phyloP scores from a whole-genome alignment of 2,329 filamentous ascomycete species.

The Diaporthe destruens region DNA sequence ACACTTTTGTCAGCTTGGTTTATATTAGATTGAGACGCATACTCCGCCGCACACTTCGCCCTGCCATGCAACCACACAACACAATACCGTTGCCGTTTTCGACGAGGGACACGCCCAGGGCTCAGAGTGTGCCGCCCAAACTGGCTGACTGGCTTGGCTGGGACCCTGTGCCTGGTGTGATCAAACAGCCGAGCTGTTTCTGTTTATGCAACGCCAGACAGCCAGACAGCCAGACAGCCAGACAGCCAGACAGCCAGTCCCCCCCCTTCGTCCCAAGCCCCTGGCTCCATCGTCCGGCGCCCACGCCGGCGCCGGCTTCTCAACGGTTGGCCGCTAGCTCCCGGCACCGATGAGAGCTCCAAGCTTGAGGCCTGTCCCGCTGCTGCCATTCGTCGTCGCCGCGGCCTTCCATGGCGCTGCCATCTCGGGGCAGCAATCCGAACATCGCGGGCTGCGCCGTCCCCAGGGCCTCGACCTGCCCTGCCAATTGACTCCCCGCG shows the following conservation, averaged over 20 bases:
- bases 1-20: slow-evolving; percentile 33
- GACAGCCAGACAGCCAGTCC: too few species aligned
- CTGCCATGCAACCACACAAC: slow-evolving; percentile 38
- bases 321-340: slow-evolving; percentile 21
- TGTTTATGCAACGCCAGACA: slow-evolving; percentile 26
- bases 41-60: slow-evolving; percentile 34
- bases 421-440: slow-evolving; percentile 38
- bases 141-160: background rate
- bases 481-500: slow-evolving; percentile 31
- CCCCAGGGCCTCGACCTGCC: slow-evolving; percentile 16
- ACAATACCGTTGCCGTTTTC: slow-evolving; percentile 32
- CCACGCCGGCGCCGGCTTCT: slow-evolving; percentile 26
- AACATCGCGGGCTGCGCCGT: slow-evolving; percentile 12
- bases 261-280: background rate
- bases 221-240: too few species aligned
- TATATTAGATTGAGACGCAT: slow-evolving; percentile 30
- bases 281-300: slow-evolving; percentile 6
- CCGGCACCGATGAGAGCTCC: slow-evolving; percentile 13
- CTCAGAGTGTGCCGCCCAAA: slow-evolving; percentile 24
- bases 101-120: slow-evolving; percentile 23
- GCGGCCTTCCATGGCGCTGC: slow-evolving; percentile 14
- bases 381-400: slow-evolving; percentile 28
- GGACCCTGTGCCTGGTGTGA: slow-evolving; percentile 33
- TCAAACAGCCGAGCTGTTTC: slow-evolving; percentile 32
- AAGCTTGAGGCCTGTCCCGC: background rate